A percentile compares a stretch with the other conserved stretches of the same genome.
Evolutionary conservation across 352 stramenopile genomes (phyloP).

Genomic region (Globisporangium acanthophoron): DNA sequence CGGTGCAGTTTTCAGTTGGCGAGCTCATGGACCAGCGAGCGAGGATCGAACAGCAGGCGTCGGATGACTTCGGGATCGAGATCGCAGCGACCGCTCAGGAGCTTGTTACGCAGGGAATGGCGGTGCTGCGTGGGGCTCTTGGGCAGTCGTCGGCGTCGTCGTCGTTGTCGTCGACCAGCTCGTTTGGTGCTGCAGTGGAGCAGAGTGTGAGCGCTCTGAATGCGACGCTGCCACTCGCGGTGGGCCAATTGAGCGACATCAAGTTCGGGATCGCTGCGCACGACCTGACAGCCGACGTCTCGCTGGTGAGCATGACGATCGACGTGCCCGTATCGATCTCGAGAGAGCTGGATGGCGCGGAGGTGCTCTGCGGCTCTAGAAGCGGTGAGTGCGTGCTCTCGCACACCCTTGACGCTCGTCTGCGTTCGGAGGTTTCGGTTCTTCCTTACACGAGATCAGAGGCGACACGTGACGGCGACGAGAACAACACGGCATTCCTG

Average conservation of each 20-base stretch:
- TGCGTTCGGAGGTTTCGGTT: neutral
- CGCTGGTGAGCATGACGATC: conserved; percentile 6
- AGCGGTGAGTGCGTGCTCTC: neutral
- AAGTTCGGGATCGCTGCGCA: neutral
- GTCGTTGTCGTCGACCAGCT: neutral
- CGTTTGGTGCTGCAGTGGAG: neutral
- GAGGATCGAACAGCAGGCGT: neutral
- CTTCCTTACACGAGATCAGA: neutral
- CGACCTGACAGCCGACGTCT: conserved; percentile 3
- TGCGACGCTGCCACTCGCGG: neutral
- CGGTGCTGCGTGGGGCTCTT: neutral
- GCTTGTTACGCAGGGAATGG: neutral
- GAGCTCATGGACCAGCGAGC: neutral
- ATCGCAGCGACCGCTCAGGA: neutral
- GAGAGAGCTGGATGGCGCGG: neutral
- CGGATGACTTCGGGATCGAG: neutral
- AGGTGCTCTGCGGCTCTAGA: neutral
- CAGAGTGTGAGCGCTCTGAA: neutral
- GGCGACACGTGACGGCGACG: neutral
- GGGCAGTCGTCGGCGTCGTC: neutral
- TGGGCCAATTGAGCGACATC: neutral
- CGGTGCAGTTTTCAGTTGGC: neutral
- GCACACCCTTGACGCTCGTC: neutral
- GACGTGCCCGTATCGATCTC: neutral
- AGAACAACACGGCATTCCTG: neutral